Conservation (phyloP, 371 early-diverging fungal genomes). For the Mucor plumbeus region DNA sequence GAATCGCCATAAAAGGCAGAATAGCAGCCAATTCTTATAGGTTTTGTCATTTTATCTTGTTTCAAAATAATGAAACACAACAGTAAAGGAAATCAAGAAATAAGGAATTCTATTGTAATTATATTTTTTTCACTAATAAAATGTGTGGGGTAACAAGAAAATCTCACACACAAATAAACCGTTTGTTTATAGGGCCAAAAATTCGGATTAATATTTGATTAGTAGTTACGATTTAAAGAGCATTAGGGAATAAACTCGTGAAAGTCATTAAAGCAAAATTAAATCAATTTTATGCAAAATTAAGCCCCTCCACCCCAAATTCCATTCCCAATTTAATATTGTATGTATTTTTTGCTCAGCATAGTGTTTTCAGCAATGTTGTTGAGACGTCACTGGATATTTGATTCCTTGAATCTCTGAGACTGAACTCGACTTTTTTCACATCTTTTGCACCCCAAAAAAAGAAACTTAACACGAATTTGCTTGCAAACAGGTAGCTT, state of each 20-base stretch:
- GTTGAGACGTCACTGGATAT: constrained; percentile 3
- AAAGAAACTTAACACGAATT: constrained; percentile 8
- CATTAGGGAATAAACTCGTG: constrained; percentile 6
- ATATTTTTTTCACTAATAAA: background rate
- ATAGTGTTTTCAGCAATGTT: background rate
- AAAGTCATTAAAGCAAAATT: background rate
- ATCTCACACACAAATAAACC: background rate
- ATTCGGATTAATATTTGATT: background rate
- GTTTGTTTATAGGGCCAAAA: background rate
- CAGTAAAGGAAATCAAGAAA: background rate
- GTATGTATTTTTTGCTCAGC: background rate
- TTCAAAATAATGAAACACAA: constrained; percentile 1
- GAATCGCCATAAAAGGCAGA: constrained; percentile 78
- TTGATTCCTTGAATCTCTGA: background rate
- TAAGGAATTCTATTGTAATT: background rate
- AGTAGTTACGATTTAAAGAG: background rate
- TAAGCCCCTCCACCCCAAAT: background rate
- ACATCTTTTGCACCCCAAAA: constrained; percentile 15
- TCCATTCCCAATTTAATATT: background rate
- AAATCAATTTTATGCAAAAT: background rate
- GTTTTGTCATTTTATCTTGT: constrained; percentile 9
- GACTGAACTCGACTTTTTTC: background rate
- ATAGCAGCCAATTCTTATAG: constrained; percentile 65
- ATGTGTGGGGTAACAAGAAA: background rate
- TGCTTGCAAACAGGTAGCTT: background rate